Evolutionary conservation across 352 stramenopile species (phyloP).

Genomic region (Phytophthora citrophthora): DNA sequence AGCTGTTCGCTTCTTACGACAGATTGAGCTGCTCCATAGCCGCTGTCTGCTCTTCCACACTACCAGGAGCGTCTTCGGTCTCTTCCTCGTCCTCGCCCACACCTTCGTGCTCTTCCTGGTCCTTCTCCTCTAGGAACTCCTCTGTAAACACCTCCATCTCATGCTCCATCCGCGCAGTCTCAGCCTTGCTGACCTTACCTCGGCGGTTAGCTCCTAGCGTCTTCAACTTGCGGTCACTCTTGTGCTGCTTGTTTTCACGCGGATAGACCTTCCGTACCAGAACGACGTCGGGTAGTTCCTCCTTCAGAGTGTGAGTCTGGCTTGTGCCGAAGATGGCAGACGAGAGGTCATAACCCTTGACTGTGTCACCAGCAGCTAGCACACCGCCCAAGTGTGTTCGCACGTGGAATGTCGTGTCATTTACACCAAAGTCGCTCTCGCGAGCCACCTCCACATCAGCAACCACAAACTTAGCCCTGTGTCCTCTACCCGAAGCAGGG

Average conservation of each 20-base stretch:
- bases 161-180: constrained; percentile 50
- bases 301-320: constrained; percentile 50
- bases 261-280: constrained; percentile 78
- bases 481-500: constrained; percentile 7
- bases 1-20: constrained; percentile 16
- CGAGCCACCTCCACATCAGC: constrained; percentile 77
- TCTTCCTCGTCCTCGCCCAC: constrained; percentile 25
- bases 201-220: constrained; percentile 45
- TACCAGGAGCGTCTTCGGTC: constrained; percentile 11
- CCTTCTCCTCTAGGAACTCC: constrained; percentile 65
- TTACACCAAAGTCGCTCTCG: constrained; percentile 78
- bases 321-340: constrained; percentile 57
- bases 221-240: constrained; percentile 51
- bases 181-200: constrained; percentile 59
- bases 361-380: constrained; percentile 65
- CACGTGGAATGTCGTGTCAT: constrained; percentile 77
- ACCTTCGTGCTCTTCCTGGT: constrained; percentile 38
- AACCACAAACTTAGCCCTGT: constrained; percentile 45
- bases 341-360: constrained; percentile 79
- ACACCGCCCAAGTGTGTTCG: constrained; percentile 67
- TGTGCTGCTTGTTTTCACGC: constrained; percentile 49
- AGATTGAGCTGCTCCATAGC: constrained; percentile 34
- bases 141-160: constrained; percentile 71
- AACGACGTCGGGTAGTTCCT: constrained; percentile 76
- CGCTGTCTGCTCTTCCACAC: constrained; percentile 35